Evolutionary conservation across 495 filamentous ascomycete genomes (phyloP), one percentile per base, ranked within the genome.

Genomic region (Daldinia caldariorum): DNA sequence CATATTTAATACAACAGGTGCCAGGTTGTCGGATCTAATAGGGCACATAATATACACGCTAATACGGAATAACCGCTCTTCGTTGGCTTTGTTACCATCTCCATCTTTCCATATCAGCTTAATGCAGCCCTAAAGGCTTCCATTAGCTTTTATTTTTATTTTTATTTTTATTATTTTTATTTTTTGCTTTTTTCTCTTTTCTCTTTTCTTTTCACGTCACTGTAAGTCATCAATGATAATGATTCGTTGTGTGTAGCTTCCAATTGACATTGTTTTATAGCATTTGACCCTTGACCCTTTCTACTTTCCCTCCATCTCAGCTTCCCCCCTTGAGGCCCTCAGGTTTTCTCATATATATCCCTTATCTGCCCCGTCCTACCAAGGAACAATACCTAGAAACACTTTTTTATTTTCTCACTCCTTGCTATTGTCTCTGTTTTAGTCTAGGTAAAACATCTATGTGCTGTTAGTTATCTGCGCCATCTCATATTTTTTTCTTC

Each of bases 201-300:
- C 34, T 35, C 34, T 65, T 71, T 60, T 54, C 38, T 63, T 71
- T 67, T 54, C 51, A 55, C 69, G 65, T 74, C 74, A 69, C 63
- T 76, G 74, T 76, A 76, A 76, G 74, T 74, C 63, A 62, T 61
- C 49, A 54, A 29, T 50, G 39, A 63, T 37, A 66, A 66, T 56
- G 55, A 62, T 61, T 67, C 53, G 67, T 32, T 20, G 31, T 59
- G 31, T 59, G 59, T 71, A 55, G 61, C 56, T 54, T 63, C 57
- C 62, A 65, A 72, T 74, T 76, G 53, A 76, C 74, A 53, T 57
- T 31, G 34, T 7, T 7, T 43, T 61, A 18, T 58, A 76, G 74
- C 74, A 29, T 71, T 76, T 76, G 56, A 56, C 63, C 34, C 64
- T 76, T 76, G 56, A 56, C 63, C 34, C 64, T 68, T 65, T 67